These are phyloP conservation scores for Turnera subulata DNA, from an alignment of 345 rosid genomes.

Conservation along the genomic window DNA sequence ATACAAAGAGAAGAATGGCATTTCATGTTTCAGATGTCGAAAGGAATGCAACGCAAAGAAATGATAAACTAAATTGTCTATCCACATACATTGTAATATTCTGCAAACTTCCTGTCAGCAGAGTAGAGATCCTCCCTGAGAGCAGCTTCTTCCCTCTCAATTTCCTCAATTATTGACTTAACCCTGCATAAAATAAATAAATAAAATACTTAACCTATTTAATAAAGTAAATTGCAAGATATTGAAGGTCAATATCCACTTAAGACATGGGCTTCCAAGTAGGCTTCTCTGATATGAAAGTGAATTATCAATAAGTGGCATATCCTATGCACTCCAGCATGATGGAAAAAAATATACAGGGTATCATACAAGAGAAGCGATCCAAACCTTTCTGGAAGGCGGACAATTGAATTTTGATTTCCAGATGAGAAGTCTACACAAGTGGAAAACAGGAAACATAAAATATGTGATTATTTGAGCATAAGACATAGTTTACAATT, in stretches of 20 bases:
- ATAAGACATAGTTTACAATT: too few relatives aligned
- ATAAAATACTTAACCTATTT: too few relatives aligned
- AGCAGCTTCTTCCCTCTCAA: constrained; percentile 90
- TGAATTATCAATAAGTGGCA: background rate
- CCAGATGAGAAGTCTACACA: constrained; percentile 66
- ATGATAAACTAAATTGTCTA: constrained; percentile 2
- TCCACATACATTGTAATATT: constrained; percentile 77
- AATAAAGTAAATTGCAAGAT: constrained; percentile 4
- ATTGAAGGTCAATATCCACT: background rate
- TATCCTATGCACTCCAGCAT: background rate
- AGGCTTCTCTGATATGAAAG: background rate
- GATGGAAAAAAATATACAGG: background rate
- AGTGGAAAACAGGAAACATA: constrained; percentile 1
- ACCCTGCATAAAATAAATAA: too few relatives aligned
- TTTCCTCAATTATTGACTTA: constrained; percentile 89
- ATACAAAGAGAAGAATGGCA: constrained; percentile 1
- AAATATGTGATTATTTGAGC: background rate
- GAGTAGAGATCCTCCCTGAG: constrained; percentile 88
- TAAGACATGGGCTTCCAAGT: background rate
- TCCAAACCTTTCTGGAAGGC: constrained; percentile 90
- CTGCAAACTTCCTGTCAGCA: constrained; percentile 89
- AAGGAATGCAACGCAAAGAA: background rate
- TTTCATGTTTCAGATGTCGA: background rate
- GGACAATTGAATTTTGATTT: constrained; percentile 64
- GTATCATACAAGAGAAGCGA: constrained; percentile 6